A percentile compares a stretch with the other conserved stretches of the same genome.
Conservation (phyloP, 2,329 filamentous ascomycete genomes). For the Trichophyton simii region DNA sequence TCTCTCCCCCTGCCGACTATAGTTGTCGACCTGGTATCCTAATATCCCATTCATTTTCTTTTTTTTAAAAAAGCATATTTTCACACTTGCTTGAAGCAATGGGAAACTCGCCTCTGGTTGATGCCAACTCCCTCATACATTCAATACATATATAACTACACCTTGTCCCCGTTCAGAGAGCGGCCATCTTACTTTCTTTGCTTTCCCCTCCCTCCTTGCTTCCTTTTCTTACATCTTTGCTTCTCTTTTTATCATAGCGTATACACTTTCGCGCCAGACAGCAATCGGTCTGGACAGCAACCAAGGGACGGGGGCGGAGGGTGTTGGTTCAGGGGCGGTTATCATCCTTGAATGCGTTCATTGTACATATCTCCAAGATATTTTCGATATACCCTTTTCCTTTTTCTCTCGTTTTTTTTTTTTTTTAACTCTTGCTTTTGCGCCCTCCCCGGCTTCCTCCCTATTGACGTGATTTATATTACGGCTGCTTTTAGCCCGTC, state of each 20-base stretch:
- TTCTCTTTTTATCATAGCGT: background rate
- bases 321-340: no score
- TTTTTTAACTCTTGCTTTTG: background rate
- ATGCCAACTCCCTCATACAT: background rate
- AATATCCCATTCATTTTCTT: background rate
- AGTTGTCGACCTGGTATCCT: background rate
- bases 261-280: background rate
- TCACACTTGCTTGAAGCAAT: slow-evolving; percentile 1
- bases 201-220: no score
- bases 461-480: background rate
- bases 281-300: background rate
- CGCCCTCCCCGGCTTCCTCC: background rate
- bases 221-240: no score
- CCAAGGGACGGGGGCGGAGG: background rate
- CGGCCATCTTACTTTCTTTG: background rate
- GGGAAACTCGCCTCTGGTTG: background rate
- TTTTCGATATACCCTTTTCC: slow-evolving; percentile 1
- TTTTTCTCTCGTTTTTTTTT: background rate
- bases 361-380: slow-evolving; percentile 1
- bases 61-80: background rate
- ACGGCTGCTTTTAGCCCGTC: no score
- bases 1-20: background rate
- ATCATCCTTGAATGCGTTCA: no score
- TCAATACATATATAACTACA: background rate
- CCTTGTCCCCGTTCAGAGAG: background rate